Base-by-base conservation (phyloP, 371 early-diverging fungal genomes). In the Syncephalastrum monosporum region DNA sequence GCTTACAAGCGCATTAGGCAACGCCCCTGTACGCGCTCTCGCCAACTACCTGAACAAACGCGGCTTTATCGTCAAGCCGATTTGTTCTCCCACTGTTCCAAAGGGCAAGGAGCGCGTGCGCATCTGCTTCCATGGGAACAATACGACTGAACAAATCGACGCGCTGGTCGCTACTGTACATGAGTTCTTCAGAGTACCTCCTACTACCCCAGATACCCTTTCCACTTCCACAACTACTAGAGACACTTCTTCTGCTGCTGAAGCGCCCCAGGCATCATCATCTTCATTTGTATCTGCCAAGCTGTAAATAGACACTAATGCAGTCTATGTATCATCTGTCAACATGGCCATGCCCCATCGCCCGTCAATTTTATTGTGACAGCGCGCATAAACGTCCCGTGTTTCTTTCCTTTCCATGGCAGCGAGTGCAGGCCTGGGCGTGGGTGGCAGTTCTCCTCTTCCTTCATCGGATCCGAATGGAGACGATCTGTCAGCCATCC, bases 51-150 rank as follows among this genome's bases (percentile, higher is more conserved):
- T 93, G 16, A 87, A 84, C 59, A 27, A 55, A 0, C 67, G 71
- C 6, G 88, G 89, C 0, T 83, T 86, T 25, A 89, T 85, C 56
- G 90, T 91, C 21, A 83, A 88, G 41, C 88, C 93, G 0, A 91
- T 93, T 42, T 77, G 90, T 15, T 87, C 85, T 3, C 93, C 93
- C 3, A 91, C 92, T 3, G 93, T 93, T 1, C 89, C 91, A 1
- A 77, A 72, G 47, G 93, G 93, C 5, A 72, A 80, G 47, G 93
- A 93, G 59, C 82, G 93, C 10, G 81, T 93, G 14, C 76, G 93
- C 6, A 86, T 93, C 23, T 93, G 93, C 62, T 60, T 93, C 29
- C 92, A 91, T 67, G 83, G 84, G 5, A 82, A 89, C 48, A 91
- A 93, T 54, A 85, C 88, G 0, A 41, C 59, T 5, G 75, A 76